Conservation (phyloP, 2,329 filamentous ascomycete genomes). For the Hypoxylon sp. region DNA sequence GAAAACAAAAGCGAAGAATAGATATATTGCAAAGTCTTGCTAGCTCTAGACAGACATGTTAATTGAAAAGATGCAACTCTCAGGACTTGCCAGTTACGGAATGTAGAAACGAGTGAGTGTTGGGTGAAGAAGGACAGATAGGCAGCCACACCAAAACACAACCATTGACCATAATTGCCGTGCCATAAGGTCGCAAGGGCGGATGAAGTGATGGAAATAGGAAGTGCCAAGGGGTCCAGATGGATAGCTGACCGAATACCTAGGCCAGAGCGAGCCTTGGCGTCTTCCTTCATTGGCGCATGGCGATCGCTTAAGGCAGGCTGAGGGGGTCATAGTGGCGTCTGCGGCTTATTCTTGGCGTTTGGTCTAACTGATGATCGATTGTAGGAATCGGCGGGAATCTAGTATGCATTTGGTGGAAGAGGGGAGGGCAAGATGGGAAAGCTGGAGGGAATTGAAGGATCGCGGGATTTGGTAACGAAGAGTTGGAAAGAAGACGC, state of each 20-base stretch:
- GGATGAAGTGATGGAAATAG: slow-evolving; percentile 37
- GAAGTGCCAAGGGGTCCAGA: slow-evolving; percentile 24
- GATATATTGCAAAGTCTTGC: slow-evolving; percentile 11
- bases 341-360: slow-evolving; percentile 33
- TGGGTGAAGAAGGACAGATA: slow-evolving; percentile 31
- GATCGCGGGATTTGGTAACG: background rate
- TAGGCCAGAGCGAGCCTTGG: slow-evolving; percentile 35
- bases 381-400: background rate
- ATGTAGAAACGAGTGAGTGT: slow-evolving; percentile 7
- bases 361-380: background rate
- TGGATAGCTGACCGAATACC: slow-evolving; percentile 23
- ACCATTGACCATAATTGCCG: slow-evolving; percentile 29
- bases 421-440: background rate
- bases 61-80: slow-evolving; percentile 9
- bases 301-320: slow-evolving; percentile 3
- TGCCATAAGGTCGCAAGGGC: slow-evolving; percentile 17
- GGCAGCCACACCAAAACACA: slow-evolving; percentile 8
- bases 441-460: background rate
- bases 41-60: slow-evolving; percentile 9
- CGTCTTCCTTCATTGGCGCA: slow-evolving; percentile 31
- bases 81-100: slow-evolving; percentile 10
- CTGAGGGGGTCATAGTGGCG: slow-evolving; percentile 27
- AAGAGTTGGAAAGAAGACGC: background rate
- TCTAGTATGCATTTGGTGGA: too few relatives aligned
- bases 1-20: slow-evolving; percentile 4